phyloP scores from a whole-genome alignment of 2,329 filamentous ascomycete species.

The Phaeosphaeria sp. region DNA sequence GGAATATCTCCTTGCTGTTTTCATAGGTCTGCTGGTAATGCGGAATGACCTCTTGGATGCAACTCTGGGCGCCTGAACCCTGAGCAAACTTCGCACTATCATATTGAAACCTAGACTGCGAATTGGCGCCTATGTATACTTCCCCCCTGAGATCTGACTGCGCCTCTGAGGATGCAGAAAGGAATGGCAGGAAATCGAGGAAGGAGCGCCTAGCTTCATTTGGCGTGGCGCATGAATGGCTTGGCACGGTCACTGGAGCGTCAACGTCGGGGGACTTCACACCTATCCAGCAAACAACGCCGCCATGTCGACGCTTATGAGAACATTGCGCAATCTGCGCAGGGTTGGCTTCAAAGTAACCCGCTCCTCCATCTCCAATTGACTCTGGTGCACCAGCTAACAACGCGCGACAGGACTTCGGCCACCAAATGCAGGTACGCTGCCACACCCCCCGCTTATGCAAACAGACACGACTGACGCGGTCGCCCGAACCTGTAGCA shows the following conservation, averaged over 20 bases:
- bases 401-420: constrained; percentile 71
- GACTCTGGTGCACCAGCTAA: constrained; percentile 39
- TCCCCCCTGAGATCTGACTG: constrained; percentile 34
- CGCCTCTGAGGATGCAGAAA: constrained; percentile 6
- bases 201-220: background rate
- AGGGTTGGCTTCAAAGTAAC: constrained; percentile 85
- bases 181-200: background rate
- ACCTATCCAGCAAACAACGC: constrained; percentile 30
- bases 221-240: constrained; percentile 11
- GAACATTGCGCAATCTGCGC: constrained; percentile 87
- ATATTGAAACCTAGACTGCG: constrained; percentile 23
- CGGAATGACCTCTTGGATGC: constrained; percentile 23
- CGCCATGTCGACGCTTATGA: constrained; percentile 88
- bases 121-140: constrained; percentile 4
- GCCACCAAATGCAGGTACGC: constrained; percentile 89
- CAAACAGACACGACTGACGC: constrained; percentile 33
- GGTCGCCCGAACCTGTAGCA: constrained; percentile 35
- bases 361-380: constrained; percentile 13
- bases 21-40: constrained; percentile 18
- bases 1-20: constrained; percentile 40
- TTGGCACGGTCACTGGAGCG: constrained; percentile 35
- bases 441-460: constrained; percentile 24
- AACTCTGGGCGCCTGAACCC: constrained; percentile 29
- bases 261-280: constrained; percentile 25
- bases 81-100: constrained; percentile 43